Percentiles rank a stretch among this genome's conserved stretches.
These are phyloP conservation scores for Hyaloperonospora brassicae DNA, from an alignment of 352 stramenopile genomes.

Conservation along the genomic window DNA sequence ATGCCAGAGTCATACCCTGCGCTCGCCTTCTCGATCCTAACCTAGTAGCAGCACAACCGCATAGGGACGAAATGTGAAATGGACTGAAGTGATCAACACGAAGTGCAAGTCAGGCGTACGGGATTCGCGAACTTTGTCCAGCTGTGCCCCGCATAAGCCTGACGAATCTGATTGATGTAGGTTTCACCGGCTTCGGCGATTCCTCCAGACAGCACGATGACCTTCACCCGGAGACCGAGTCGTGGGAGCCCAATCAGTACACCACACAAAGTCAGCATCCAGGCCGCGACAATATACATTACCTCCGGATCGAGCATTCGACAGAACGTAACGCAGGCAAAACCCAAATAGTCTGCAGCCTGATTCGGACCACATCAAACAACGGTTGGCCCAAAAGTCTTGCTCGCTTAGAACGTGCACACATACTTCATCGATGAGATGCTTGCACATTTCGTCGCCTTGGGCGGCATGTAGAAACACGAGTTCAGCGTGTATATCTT, in stretches of 20 bases:
- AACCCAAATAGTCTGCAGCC: slow-evolving; percentile 74
- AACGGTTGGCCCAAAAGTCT: not conserved
- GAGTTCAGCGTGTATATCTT: slow-evolving; percentile 60
- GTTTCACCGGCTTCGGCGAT: slow-evolving; percentile 63
- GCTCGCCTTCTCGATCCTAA: slow-evolving; percentile 68
- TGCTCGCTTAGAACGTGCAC: not conserved
- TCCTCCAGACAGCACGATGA: slow-evolving; percentile 74
- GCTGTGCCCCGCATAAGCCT: slow-evolving; percentile 55
- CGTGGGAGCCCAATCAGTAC: not conserved
- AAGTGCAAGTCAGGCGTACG: slow-evolving; percentile 25
- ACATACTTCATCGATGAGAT: slow-evolving; percentile 58
- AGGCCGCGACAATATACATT: slow-evolving; percentile 1
- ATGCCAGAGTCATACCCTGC: slow-evolving; percentile 81
- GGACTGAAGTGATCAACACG: slow-evolving; percentile 2
- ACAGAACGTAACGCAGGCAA: slow-evolving; percentile 75
- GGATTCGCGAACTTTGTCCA: slow-evolving; percentile 69
- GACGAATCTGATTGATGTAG: slow-evolving; percentile 59
- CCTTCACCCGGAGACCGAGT: slow-evolving; percentile 20
- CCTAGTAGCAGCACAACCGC: slow-evolving; percentile 21
- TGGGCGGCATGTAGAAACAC: slow-evolving; percentile 63
- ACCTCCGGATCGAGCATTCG: slow-evolving; percentile 71
- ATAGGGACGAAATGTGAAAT: slow-evolving; percentile 3
- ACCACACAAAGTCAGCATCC: not conserved
- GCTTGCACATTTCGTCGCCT: slow-evolving; percentile 59
- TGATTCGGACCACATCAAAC: slow-evolving; percentile 17